Evolutionary conservation across 1,139 yeast genomes (phyloP).

Genomic region (Nakaseomyces delphensis): DNA sequence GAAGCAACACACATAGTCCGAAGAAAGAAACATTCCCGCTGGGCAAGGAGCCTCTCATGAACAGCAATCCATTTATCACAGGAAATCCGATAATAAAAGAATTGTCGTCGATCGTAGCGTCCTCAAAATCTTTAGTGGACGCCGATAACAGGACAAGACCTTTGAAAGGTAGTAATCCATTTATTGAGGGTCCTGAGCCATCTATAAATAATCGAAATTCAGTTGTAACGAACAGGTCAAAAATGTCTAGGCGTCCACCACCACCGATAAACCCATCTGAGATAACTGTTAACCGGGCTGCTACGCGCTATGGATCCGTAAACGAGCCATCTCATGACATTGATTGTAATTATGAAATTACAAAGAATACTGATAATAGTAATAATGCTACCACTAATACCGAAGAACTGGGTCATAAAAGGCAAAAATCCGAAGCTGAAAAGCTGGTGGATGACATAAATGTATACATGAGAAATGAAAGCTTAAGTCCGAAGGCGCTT

Average conservation of each 20-base stretch:
- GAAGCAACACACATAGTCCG: neutral
- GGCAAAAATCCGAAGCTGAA: conserved; percentile 30
- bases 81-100: neutral
- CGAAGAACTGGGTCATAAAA: conserved; percentile 15
- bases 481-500: neutral
- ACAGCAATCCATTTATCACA: conserved; percentile 12
- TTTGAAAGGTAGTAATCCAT: conserved; percentile 1
- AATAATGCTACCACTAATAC: neutral
- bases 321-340: too few relatives aligned
- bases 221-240: neutral
- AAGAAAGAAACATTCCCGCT: conserved; percentile 5
- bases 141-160: neutral
- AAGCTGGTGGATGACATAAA: conserved; percentile 30
- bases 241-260: conserved; percentile 15
- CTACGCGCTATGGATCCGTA: too few relatives aligned
- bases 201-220: too few relatives aligned
- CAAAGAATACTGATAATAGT: too few relatives aligned
- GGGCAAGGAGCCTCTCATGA: conserved; percentile 9
- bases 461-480: conserved; percentile 13
- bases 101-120: neutral
- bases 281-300: too few relatives aligned
- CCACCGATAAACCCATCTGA: conserved; percentile 8
- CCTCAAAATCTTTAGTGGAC: neutral
- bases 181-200: too few relatives aligned
- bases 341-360: too few relatives aligned